Conservation (phyloP, 129 eudicot species). For the Arctium lappa region DNA sequence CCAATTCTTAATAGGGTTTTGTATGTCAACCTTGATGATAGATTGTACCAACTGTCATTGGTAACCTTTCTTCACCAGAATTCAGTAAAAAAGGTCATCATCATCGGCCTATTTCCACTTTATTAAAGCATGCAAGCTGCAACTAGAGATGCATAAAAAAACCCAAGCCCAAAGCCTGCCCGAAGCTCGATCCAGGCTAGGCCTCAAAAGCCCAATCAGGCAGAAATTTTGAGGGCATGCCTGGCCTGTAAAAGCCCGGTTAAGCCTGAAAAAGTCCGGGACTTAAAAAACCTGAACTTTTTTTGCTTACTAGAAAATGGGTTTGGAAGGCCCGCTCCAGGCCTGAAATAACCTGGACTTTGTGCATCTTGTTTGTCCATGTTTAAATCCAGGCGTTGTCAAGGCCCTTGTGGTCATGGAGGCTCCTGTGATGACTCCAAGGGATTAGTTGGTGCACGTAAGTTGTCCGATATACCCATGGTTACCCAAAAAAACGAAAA, state of each 20-base stretch:
- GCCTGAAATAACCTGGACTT: neutral
- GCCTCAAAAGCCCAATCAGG: too few relatives aligned
- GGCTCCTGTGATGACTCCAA: neutral
- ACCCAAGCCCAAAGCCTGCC: neutral
- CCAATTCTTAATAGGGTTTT: neutral
- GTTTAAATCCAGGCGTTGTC: neutral
- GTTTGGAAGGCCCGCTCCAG: neutral
- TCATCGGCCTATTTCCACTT: neutral
- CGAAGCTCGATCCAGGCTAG: neutral
- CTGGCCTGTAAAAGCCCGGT: too few relatives aligned
- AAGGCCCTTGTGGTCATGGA: neutral
- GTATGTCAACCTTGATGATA: neutral
- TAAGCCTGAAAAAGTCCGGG: too few relatives aligned
- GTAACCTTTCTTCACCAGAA: too few relatives aligned
- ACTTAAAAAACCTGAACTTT: too few relatives aligned
- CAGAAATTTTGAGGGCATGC: too few relatives aligned
- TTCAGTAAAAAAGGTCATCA: too few relatives aligned
- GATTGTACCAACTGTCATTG: neutral
- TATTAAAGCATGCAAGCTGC: neutral
- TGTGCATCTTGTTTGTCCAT: neutral
- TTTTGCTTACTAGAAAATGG: too few relatives aligned
- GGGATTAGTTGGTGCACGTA: neutral
- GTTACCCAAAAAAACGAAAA: neutral
- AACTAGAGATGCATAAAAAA: neutral
- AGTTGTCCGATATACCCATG: neutral